phyloP scores from a whole-genome alignment of 345 rosid species.

The Gossypium bickii region DNA sequence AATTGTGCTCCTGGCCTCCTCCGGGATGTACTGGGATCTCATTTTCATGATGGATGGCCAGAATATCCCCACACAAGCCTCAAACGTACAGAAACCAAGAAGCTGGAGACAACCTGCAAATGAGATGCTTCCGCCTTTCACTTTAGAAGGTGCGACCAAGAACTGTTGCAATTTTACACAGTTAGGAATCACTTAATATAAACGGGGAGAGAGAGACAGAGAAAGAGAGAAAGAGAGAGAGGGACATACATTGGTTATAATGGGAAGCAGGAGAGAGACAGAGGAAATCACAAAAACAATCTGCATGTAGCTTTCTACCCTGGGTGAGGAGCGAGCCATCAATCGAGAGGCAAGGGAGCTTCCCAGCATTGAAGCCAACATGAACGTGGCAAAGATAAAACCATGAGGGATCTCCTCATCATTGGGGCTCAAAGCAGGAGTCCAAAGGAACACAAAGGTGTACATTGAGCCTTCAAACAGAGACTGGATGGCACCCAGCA shows the following conservation, averaged over 20 bases:
- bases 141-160: slow-evolving; percentile 62
- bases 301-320: slow-evolving; percentile 92
- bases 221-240: neutral
- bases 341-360: slow-evolving; percentile 93
- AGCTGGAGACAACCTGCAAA: slow-evolving; percentile 68
- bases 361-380: slow-evolving; percentile 97
- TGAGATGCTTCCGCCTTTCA: slow-evolving; percentile 67
- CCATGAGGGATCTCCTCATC: slow-evolving; percentile 95
- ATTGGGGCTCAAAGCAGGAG: slow-evolving; percentile 88
- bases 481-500: slow-evolving; percentile 94
- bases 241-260: slow-evolving; percentile 57
- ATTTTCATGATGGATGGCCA: slow-evolving; percentile 99
- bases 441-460: slow-evolving; percentile 97
- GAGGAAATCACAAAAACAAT: slow-evolving; percentile 74
- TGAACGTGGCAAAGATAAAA: slow-evolving; percentile 91
- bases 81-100: slow-evolving; percentile 84
- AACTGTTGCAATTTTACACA: slow-evolving; percentile 41
- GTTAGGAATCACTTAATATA: slow-evolving; percentile 1
- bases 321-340: slow-evolving; percentile 61
- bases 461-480: slow-evolving; percentile 97
- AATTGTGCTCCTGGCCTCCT: slow-evolving; percentile 97
- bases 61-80: slow-evolving; percentile 87
- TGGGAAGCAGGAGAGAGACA: slow-evolving; percentile 72
- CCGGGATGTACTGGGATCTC: slow-evolving; percentile 97
- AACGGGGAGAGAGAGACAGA: neutral